Base-by-base conservation (phyloP, 805 yeast species). In the Wickerhamiella alocasiicola region DNA sequence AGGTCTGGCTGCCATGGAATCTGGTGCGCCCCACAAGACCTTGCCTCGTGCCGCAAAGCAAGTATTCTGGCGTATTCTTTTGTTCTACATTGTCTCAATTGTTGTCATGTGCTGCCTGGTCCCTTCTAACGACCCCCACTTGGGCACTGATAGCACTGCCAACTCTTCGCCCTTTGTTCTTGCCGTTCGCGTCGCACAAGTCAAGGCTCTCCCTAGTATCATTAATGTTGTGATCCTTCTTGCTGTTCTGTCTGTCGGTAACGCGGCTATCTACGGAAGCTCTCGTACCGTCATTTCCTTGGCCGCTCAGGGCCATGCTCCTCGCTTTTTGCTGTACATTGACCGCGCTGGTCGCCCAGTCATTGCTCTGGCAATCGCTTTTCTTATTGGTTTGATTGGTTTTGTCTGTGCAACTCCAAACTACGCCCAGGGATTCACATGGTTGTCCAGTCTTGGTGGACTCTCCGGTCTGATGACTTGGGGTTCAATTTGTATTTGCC, bases 301-400 rank as follows among this genome's bases (percentile, higher is more conserved):
- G 60, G 78, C 82, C 9, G 74, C 72, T 31, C 76, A 74, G 56
- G 75, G 78, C 17, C 68, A 70, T 50, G 78, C 78, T 15, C 87
- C 85, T 25, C 60, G 61, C 42, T 52, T 67, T 23, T 68, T 78
- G 41, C 75, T 76, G 23, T 78, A 78, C 61, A 73, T 82, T 46
- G 94, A 83, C 57, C 69, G 79, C 49, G 64, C 63, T 39, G 94
- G 94, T 44, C 71, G 94, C 54, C 94, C 95, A 12, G 56, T 80
- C 40, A 72, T 71, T 41, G 88, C 84, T 15, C 72, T 81, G 51
- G 49, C 53, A 1, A 44, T 65, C 19, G 63, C 72, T 20, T 54
- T 63, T 15, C 7, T 55, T 28, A 64, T 76, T 51, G 83, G 82
- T 20, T 60, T 72, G 29, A 56, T 77, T 20, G 72, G 78, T 36